These are phyloP conservation scores for Pythium aquatile DNA, from an alignment of 352 stramenopile species.

Conservation along the genomic window DNA sequence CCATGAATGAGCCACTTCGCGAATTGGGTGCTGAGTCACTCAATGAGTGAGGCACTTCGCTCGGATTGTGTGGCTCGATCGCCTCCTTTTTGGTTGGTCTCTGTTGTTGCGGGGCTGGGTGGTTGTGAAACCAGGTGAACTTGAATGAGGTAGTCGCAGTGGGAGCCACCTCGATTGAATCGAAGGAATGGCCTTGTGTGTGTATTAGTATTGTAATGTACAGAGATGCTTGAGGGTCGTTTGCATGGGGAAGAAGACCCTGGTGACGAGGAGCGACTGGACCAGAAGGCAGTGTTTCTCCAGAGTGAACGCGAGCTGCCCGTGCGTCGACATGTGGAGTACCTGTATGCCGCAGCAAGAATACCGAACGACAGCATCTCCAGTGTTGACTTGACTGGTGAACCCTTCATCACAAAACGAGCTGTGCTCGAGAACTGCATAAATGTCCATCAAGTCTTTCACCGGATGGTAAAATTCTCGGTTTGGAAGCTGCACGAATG, in stretches of 20 bases:
- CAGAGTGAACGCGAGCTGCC: conserved; percentile 32
- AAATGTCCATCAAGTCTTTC: background rate
- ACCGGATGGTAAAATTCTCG: background rate
- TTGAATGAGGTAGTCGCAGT: too few relatives aligned
- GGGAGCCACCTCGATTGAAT: too few relatives aligned
- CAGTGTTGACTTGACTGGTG: too few relatives aligned
- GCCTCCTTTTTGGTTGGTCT: too few relatives aligned
- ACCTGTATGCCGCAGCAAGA: background rate
- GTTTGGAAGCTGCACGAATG: background rate
- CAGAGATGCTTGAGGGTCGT: conserved; percentile 19
- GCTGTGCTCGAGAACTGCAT: background rate
- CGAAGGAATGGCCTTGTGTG: too few relatives aligned
- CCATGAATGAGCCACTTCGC: too few relatives aligned
- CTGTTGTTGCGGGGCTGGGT: too few relatives aligned
- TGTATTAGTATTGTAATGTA: background rate
- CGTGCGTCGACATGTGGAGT: background rate
- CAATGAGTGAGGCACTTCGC: too few relatives aligned
- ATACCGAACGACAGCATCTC: background rate
- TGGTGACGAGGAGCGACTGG: conserved; percentile 24
- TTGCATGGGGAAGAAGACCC: conserved; percentile 24
- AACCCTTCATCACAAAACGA: background rate
- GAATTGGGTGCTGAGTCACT: too few relatives aligned
- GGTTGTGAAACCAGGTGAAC: too few relatives aligned
- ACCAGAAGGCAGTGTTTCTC: conserved; percentile 27
- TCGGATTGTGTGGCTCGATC: too few relatives aligned